Evolutionary conservation across 1,139 yeast species (phyloP), one percentile per base, ranked within the genome.

Genomic region (Kazachstania sp.): DNA sequence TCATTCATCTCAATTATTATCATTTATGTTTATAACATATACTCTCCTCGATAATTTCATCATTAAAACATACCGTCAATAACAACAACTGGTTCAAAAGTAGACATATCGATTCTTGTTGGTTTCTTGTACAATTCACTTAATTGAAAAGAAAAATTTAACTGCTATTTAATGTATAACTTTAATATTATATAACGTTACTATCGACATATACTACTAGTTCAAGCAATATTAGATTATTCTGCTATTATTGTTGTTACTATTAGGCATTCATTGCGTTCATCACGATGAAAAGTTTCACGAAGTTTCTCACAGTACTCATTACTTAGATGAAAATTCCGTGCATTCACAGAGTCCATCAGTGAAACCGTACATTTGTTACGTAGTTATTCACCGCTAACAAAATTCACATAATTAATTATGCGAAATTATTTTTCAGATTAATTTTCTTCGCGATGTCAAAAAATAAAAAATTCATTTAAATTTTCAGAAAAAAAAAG

Each of bases 61-160:
- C 15, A 23, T n/a, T 23, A 20, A 37, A 36, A 74, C 78, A 67
- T 75, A 74, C 94, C 95, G 79, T 86, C 95, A 81, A 86, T 82
- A 75, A 87, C 95, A 79, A 87, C 86, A 79, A 87, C 95, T 77
- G 95, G 90, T 79, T 86, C 94, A 74, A 82, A 86, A 73, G 86
- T 78, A 78, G 92, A 84, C 95, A 86, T 86, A 70, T 73, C 60
- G 59, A 51, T 54, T 51, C 54, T 51, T 39, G 20, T 54, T 54
- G 53, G 55, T 44, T 49, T 46, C 37, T 39, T 43, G 26, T 43
- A 43, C 34, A 31, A 20, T 39, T 23, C 38, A 19, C 38, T 36
- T 39, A 28, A 11, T 26, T 26, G 41, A 26, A 38, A 18, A 5
- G 16, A 28, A 38, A 18, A 12, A 4, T 2, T 20, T 13, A 13